These are phyloP conservation scores for Boletus reticulatus DNA, from an alignment of 768 basidiomycete genomes.

Conservation along the genomic window DNA sequence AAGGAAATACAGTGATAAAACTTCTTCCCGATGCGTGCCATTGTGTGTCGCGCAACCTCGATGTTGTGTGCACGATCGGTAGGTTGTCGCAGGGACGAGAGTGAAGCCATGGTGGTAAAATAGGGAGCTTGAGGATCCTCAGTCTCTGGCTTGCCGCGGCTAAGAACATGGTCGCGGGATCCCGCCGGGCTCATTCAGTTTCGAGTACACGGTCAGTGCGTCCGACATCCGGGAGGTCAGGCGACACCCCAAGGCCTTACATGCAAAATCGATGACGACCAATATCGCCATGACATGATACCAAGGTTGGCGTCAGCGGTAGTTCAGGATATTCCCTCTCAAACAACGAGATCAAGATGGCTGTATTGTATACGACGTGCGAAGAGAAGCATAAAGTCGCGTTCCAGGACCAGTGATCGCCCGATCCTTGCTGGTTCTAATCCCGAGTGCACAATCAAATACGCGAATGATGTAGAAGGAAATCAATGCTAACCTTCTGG, in stretches of 20 bases:
- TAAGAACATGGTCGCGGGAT: constrained; percentile 25
- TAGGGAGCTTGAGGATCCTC: constrained; percentile 18
- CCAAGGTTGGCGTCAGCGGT: constrained; percentile 21
- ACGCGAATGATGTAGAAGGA: background rate
- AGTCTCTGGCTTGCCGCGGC: background rate
- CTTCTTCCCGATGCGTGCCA: background rate
- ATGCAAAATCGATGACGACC: constrained; percentile 36
- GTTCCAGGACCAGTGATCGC: constrained; percentile 50
- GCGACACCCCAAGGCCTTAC: constrained; percentile 19
- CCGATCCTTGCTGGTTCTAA: constrained; percentile 60
- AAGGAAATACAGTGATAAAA: no score
- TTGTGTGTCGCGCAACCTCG: background rate
- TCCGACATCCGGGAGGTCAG: no score
- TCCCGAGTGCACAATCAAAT: constrained; percentile 36
- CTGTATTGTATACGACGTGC: constrained; percentile 4
- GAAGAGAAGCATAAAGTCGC: background rate
- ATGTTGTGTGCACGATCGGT: background rate
- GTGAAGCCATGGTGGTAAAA: constrained; percentile 26
- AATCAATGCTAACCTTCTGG: constrained; percentile 29
- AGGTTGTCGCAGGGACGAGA: background rate
- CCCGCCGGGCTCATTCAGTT: constrained; percentile 30
- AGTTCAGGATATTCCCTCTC: constrained; percentile 26
- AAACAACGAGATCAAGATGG: constrained; percentile 42
- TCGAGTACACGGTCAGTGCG: background rate
- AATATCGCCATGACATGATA: constrained; percentile 35